Base-by-base conservation (phyloP, 108 stramenopile genomes). In the Discostella stelligeroides region DNA sequence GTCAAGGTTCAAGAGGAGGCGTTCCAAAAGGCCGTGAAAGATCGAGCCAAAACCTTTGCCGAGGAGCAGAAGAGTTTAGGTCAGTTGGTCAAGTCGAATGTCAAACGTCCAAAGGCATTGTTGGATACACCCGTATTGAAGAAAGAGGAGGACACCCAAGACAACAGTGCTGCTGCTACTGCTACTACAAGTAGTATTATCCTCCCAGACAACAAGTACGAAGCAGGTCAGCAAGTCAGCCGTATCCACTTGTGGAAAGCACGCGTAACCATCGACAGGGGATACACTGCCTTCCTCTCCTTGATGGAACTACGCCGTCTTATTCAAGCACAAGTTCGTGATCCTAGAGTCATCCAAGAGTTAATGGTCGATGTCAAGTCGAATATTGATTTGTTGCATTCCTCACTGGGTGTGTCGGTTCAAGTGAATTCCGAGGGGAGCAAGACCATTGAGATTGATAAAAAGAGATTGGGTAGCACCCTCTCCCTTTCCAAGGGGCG, bases 191-290 rank as follows among this genome's bases (percentile, higher is more conserved):
- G 74, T 23, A 73, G 73, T 39, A 65, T 21, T 58, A n/a, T n/a
- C n/a, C n/a, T n/a, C n/a, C n/a, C n/a, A 79, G 80, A 34, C 51
- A 40, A 63, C 10, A 51, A 71, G 14, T 79, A 79, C 46, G 66
- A 66, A 55, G 17, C 51, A 48, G 76, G 75, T 23, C 66, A 82
- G 55, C 50, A 65, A 13, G 72, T 86, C 28, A 45, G 61, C 27
- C 75, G 81, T 17, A 84, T 86, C 7, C 74, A 74, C 34, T 61
- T 91, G 23, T 94, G 93, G 90, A 91, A 90, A 63, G 85, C 90
- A 41, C 85, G 93, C n/a, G 77, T 92, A 21, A 75, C 85, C 47
- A 87, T 86, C 61, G 93, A 94, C 58, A 87, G 87, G 67, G 90
- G 85, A 0, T 85, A 91, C 55, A 86, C 88, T 66, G 85, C 93